phyloP scores from a whole-genome alignment of 164 flowering plant species.

The Annona squamosa region DNA sequence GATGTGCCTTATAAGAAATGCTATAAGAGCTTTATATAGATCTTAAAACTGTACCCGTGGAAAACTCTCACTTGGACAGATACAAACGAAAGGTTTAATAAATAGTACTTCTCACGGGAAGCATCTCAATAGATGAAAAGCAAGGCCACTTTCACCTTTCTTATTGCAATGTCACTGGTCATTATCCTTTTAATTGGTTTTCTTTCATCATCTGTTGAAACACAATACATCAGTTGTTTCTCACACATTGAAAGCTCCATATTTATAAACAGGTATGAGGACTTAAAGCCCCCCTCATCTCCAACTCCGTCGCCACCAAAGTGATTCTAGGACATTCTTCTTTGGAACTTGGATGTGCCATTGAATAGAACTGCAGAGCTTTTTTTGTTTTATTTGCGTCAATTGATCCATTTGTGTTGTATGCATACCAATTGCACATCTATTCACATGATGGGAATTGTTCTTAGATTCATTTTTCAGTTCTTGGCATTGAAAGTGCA shows the following conservation, averaged over 20 bases:
- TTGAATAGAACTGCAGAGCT: not conserved
- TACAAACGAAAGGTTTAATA: too few relatives aligned
- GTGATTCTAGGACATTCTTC: conserved; percentile 7
- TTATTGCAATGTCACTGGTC: conserved; percentile 34
- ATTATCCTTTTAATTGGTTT: not conserved
- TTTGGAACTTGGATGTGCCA: not conserved
- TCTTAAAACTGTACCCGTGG: too few relatives aligned
- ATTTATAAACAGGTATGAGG: conserved; percentile 58
- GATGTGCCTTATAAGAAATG: too few relatives aligned
- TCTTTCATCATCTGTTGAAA: not conserved
- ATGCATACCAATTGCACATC: not conserved
- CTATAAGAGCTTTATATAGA: too few relatives aligned
- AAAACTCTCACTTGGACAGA: too few relatives aligned
- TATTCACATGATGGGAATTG: not conserved
- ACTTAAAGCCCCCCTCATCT: conserved; percentile 71
- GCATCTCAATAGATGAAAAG: conserved; percentile 18
- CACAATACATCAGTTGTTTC: not conserved
- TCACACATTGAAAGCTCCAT: conserved; percentile 2
- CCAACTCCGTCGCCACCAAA: conserved; percentile 36
- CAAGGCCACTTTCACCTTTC: conserved; percentile 53
- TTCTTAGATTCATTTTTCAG: not conserved
- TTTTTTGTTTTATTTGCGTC: not conserved
- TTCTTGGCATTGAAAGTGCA: too few relatives aligned
- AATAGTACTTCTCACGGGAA: not conserved
- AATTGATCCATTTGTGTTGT: not conserved